These are phyloP conservation scores for Geotrichum carabidarum DNA, from an alignment of 1,139 yeast species.

Conservation along the genomic window DNA sequence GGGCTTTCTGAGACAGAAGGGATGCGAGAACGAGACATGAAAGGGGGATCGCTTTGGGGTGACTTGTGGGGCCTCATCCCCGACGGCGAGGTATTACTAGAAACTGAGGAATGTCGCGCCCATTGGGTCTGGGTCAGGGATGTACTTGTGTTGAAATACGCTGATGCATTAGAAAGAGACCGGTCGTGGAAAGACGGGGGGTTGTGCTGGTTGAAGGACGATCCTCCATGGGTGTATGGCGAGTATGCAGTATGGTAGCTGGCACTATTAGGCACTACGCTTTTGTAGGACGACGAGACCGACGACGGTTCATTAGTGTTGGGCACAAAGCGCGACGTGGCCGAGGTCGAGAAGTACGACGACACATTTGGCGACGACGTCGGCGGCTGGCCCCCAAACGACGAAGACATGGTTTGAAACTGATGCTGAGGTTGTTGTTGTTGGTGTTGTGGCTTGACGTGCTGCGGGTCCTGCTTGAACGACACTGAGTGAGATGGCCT, in stretches of 20 bases:
- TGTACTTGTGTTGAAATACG: constrained; percentile 6
- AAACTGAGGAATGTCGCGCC: constrained; percentile 8
- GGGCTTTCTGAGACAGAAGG: constrained; percentile 10
- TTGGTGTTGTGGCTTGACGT: neutral
- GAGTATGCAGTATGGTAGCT: constrained; percentile 17
- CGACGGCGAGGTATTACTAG: constrained; percentile 3
- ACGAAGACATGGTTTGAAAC: neutral
- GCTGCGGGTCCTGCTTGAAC: neutral
- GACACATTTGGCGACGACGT: constrained; percentile 14
- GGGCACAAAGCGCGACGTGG: constrained; percentile 27
- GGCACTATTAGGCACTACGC: constrained; percentile 18
- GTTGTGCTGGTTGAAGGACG: constrained; percentile 5
- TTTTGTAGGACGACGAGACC: constrained; percentile 32
- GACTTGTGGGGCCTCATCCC: constrained; percentile 11
- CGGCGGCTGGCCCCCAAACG: neutral
- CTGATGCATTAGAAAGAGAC: constrained; percentile 6
- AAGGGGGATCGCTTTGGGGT: constrained; percentile 16
- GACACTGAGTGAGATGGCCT: neutral
- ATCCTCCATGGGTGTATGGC: constrained; percentile 6
- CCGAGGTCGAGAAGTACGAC: constrained; percentile 16
- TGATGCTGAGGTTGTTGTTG: constrained; percentile 1
- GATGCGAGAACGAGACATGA: constrained; percentile 5
- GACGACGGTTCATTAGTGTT: constrained; percentile 33
- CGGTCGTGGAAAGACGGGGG: constrained; percentile 7
- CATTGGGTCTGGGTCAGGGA: constrained; percentile 3